Evolutionary conservation across 176 grass and related monocot species (phyloP).

Genomic region (Zizania latifolia): DNA sequence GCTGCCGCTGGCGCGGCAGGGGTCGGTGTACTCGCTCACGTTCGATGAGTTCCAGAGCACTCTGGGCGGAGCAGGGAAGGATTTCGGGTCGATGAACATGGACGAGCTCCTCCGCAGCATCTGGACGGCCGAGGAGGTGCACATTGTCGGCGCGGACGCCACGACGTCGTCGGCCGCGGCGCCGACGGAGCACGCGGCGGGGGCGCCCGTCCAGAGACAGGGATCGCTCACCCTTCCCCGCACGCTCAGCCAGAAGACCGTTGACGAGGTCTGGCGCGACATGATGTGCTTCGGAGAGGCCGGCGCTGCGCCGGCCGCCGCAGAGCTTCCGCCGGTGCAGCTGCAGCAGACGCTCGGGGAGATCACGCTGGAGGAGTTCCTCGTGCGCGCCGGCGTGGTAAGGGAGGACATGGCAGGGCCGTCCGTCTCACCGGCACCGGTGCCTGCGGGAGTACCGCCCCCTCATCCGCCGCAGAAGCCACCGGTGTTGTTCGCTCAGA

Average conservation of each 20-base stretch:
- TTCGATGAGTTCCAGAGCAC: conserved; percentile 82
- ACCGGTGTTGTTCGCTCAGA: conserved; percentile 34
- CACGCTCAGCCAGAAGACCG: conserved; percentile 86
- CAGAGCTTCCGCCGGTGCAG: not conserved
- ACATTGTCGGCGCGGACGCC: conserved; percentile 28
- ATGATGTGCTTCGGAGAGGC: conserved; percentile 34
- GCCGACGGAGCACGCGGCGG: not conserved
- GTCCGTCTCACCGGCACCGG: not conserved
- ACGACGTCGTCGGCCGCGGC: not conserved
- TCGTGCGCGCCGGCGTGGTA: conserved; percentile 67
- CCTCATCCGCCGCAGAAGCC: not conserved
- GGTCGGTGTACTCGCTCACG: conserved; percentile 78
- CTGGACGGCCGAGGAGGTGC: conserved; percentile 78
- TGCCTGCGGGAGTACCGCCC: not conserved
- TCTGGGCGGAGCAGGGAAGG: conserved; percentile 60
- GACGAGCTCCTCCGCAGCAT: conserved; percentile 91
- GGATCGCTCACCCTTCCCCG: conserved; percentile 66
- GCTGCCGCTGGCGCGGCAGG: no score
- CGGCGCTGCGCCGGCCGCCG: not conserved
- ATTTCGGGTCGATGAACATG: conserved; percentile 97
- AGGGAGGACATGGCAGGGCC: conserved; percentile 42
- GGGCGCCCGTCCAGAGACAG: conserved; percentile 53
- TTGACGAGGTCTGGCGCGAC: conserved; percentile 85
- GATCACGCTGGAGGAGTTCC: conserved; percentile 93
- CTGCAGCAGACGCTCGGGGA: conserved; percentile 74